Base-by-base conservation (phyloP, 345 rosid species). In the Gossypium stocksii region DNA sequence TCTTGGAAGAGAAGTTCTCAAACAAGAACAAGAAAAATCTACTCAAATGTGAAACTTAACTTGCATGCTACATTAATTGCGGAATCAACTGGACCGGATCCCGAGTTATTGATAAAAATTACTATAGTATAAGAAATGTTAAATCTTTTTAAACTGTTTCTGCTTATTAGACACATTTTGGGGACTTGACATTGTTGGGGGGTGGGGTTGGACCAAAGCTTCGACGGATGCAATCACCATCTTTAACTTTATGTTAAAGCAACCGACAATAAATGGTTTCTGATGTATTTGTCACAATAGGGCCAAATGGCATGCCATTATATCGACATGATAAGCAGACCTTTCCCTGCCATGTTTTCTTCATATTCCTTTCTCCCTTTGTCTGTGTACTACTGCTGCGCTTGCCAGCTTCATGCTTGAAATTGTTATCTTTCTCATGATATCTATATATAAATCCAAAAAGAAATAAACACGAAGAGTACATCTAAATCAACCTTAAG, bases 291-390 rank as follows among this genome's bases (percentile, higher is more conserved):
- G 72, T 68, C 34, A 64, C 29, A 12, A 66, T 22, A 13, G 56
- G 43, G 72, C 43, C 72, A 68, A 68, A 51, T 27, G 59, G 16
- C 60, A 22, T 46, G 54, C 71, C 71, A 66, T 66, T 66, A 22
- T 14, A 22, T 66, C 71, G 14, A 46, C 71, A 66, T 66, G 54
- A 46, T 22, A 22, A 66, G 34, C 58, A 15, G 15, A 68, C 15
- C 44, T 49, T 25, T 25, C 72, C 57, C 56, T 67, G 15, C 20
- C 71, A 46, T 67, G 7, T 46, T 67, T 67, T 22, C 43, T 67
- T 67, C 41, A 7, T 12, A 19, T 66, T 20, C 27, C 48, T 48
- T 25, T 12, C n/a, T 7, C 25, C 58, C n/a, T 68, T 48, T 48
- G 20, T 22, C 8, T 46, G 43, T 19, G 10, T 48, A 48, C 25